Conservation (phyloP, 2,329 filamentous ascomycete species). For the Neocucurbitaria cava region DNA sequence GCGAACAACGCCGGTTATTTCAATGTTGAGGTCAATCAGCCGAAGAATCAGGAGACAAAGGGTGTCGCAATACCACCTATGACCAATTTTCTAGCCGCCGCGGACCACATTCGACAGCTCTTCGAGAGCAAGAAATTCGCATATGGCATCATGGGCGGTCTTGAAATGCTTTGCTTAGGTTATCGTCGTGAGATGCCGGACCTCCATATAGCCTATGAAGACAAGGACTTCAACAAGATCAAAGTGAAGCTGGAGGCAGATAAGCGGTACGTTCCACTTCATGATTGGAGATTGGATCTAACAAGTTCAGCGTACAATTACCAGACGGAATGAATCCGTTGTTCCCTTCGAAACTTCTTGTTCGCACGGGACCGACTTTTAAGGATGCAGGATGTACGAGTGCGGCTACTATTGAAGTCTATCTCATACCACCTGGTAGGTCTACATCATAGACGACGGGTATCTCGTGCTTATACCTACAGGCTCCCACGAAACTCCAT, state of each 20-base stretch:
- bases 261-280: slow-evolving; percentile 25
- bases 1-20: slow-evolving; percentile 28
- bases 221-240: slow-evolving; percentile 37
- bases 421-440: slow-evolving; percentile 40
- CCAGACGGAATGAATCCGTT: slow-evolving; percentile 40
- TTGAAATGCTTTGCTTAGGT: slow-evolving; percentile 43
- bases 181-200: slow-evolving; percentile 39
- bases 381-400: slow-evolving; percentile 36
- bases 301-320: slow-evolving; percentile 30
- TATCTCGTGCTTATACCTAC: slow-evolving; percentile 9
- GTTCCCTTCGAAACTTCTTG: slow-evolving; percentile 37
- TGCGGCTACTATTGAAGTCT: slow-evolving; percentile 37
- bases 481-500: slow-evolving; percentile 40
- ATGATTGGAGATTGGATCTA: slow-evolving; percentile 7
- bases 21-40: slow-evolving; percentile 29
- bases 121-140: slow-evolving; percentile 43
- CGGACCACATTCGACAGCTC: slow-evolving; percentile 32
- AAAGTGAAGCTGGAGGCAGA: slow-evolving; percentile 37
- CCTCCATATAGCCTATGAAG: slow-evolving; percentile 44
- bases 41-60: slow-evolving; percentile 28
- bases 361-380: slow-evolving; percentile 41
- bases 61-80: slow-evolving; percentile 25
- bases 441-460: not conserved
- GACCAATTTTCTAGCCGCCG: slow-evolving; percentile 39
- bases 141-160: slow-evolving; percentile 39